These are phyloP conservation scores for Helenozyma rhizophorensis DNA, from an alignment of 805 yeast genomes.

Conservation along the genomic window DNA sequence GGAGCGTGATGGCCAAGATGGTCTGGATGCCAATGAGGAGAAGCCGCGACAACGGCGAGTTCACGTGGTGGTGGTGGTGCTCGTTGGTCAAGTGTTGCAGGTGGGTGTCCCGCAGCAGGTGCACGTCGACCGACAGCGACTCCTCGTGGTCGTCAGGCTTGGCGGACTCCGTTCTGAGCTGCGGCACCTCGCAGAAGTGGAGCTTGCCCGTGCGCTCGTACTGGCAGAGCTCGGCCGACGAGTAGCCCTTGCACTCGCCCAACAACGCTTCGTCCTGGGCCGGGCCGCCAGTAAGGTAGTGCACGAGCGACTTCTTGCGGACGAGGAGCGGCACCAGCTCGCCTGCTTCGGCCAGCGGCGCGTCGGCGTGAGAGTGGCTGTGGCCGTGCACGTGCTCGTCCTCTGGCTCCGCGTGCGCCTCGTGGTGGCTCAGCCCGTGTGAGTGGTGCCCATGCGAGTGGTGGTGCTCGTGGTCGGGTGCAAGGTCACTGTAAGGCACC, in stretches of 20 bases:
- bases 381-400: conserved; percentile 1
- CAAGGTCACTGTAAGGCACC: conserved; percentile 12
- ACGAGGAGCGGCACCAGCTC: conserved; percentile 9
- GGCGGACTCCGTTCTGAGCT: conserved; percentile 13
- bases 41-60: conserved; percentile 72
- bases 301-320: conserved; percentile 20
- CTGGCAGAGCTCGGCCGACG: conserved; percentile 37
- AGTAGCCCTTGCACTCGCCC: conserved; percentile 48
- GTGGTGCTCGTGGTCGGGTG: conserved; percentile 15
- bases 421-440: not conserved
- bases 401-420: not conserved
- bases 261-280: conserved; percentile 18
- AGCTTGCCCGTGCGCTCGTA: conserved; percentile 16
- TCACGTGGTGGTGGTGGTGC: conserved; percentile 76
- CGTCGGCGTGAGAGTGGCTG: not conserved
- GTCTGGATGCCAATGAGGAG: conserved; percentile 89
- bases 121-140: not conserved
- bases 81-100: conserved; percentile 13
- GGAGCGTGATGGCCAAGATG: conserved; percentile 78
- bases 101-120: conserved; percentile 2
- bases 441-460: conserved; percentile 11
- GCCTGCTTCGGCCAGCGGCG: not conserved
- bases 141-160: conserved; percentile 3
- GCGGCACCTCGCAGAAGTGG: conserved; percentile 41
- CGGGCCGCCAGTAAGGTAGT: conserved; percentile 19